Evolutionary conservation across 306 rosid species (phyloP), one percentile per base, ranked within the genome.

Genomic region (Ammopiptanthus mongolicus): DNA sequence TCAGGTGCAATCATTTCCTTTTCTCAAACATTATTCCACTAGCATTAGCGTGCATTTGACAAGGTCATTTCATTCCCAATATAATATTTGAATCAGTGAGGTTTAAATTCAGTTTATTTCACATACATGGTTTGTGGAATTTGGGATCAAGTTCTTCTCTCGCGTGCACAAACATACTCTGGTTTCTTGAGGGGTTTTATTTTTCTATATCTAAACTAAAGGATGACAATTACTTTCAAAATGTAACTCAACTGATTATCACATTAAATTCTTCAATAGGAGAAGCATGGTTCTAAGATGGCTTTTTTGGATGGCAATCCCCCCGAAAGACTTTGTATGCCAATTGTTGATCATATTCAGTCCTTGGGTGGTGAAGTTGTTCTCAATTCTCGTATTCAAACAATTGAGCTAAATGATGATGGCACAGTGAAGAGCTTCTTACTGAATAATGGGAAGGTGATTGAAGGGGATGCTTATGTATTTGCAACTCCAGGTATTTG

Each of bases 241-340:
- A 15, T 50, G 53, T 65, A 53, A 22, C 14, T 48, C 65, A 44
- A 68, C 74, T 78, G 66, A 73, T 66, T 47, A 11, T 62, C 57
- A 5, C 25, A 60, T 71, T 47, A 56, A 79, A 68, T 41, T 34
- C 77, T 73, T 76, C 67, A 70, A 73, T 60, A 95, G 98, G 98
- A 95, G 86, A 95, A 95, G 81, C 96, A 95, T 73, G 98, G 98
- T 71, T 95, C 98, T 68, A 95, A 95, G 85, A 91, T 95, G 97
- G 98, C 98, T 69, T 95, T 95, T 85, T 87, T 95, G 84, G 98
- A 95, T 79, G 98, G 98, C 23, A 90, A 82, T 39, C 98, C 98
- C 33, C 98, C 98, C 0, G 98, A 95, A 87, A 91, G 98, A 86
- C 97, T 95, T 19, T 95, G 98, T 81, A 75, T 77, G 94, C 98